These are phyloP conservation scores for Carex pumila DNA, from an alignment of 176 grass and related monocot genomes.

Conservation along the genomic window DNA sequence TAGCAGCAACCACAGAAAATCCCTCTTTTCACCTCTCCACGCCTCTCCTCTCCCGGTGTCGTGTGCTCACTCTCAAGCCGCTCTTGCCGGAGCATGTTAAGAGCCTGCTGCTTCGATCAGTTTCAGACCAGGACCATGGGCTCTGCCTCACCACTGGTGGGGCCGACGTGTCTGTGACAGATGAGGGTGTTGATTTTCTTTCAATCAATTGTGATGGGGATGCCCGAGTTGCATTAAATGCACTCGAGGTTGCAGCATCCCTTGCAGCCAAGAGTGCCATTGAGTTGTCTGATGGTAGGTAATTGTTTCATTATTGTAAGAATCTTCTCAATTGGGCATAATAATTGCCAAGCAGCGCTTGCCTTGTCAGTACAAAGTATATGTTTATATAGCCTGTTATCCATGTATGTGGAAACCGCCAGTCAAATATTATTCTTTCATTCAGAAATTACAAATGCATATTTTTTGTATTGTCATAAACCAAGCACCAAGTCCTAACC, in stretches of 20 bases:
- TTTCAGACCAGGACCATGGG: conserved; percentile 25
- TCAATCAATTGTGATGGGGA: conserved; percentile 38
- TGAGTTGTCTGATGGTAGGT: conserved; percentile 16
- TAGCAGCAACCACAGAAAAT: conserved; percentile 40
- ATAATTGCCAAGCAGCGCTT: not conserved
- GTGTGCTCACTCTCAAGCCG: conserved; percentile 33
- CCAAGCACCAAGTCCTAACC: not conserved
- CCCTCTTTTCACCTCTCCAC: conserved; percentile 46
- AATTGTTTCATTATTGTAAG: not conserved
- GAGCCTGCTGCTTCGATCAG: conserved; percentile 17
- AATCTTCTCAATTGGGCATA: not conserved
- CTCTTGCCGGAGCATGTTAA: conserved; percentile 21
- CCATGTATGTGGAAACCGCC: not conserved
- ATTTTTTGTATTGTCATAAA: not conserved
- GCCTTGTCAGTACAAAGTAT: not conserved
- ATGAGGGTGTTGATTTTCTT: conserved; percentile 37
- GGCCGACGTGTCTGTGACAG: not conserved
- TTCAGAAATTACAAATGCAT: not conserved
- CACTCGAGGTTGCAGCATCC: conserved; percentile 29
- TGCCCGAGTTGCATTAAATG: conserved; percentile 37
- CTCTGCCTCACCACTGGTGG: conserved; percentile 23
- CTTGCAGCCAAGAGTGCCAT: not conserved
- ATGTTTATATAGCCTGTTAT: too few relatives aligned
- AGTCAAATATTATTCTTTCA: not conserved
- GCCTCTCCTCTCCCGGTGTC: conserved; percentile 39